Evolutionary conservation across 2,329 filamentous ascomycete genomes (phyloP).

Genomic region (Cordyceps farinosa): DNA sequence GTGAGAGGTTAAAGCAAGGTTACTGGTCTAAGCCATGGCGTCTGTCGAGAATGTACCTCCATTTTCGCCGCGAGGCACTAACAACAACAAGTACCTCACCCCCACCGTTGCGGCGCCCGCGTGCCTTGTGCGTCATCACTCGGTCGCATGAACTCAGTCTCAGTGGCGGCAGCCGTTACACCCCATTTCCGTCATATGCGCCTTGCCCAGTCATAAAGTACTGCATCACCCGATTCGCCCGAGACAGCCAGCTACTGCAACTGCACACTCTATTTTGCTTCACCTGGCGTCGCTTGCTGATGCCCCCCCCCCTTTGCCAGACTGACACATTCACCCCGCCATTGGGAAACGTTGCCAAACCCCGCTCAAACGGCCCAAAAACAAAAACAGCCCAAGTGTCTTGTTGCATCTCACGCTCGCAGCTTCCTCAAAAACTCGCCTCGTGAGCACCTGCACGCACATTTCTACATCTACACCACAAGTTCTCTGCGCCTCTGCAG

Average conservation of each 20-base stretch:
- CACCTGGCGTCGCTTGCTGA: slow-evolving; percentile 7
- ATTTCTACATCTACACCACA: neutral
- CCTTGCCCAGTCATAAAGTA: neutral
- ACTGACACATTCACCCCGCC: slow-evolving; percentile 14
- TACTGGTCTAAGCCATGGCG: neutral
- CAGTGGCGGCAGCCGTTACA: neutral
- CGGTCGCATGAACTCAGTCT: neutral
- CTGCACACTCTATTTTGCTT: neutral
- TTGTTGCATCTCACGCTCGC: slow-evolving; percentile 5
- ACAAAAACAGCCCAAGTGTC: slow-evolving; percentile 4
- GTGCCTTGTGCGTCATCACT: slow-evolving; percentile 18
- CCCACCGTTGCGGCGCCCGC: neutral
- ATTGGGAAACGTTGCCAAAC: slow-evolving; percentile 3
- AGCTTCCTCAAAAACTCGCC: neutral
- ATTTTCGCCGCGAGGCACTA: neutral
- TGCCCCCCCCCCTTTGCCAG: neutral
- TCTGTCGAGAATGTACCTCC: neutral
- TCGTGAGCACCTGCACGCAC: slow-evolving; percentile 9
- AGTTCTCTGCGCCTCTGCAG: slow-evolving; percentile 9
- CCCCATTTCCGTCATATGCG: slow-evolving; percentile 7
- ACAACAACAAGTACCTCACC: neutral
- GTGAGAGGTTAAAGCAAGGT: neutral
- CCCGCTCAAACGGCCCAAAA: slow-evolving; percentile 15
- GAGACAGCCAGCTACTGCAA: neutral
- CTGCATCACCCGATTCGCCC: slow-evolving; percentile 15